Conservation (phyloP, 768 basidiomycete genomes). For the Piloderma croceum region DNA sequence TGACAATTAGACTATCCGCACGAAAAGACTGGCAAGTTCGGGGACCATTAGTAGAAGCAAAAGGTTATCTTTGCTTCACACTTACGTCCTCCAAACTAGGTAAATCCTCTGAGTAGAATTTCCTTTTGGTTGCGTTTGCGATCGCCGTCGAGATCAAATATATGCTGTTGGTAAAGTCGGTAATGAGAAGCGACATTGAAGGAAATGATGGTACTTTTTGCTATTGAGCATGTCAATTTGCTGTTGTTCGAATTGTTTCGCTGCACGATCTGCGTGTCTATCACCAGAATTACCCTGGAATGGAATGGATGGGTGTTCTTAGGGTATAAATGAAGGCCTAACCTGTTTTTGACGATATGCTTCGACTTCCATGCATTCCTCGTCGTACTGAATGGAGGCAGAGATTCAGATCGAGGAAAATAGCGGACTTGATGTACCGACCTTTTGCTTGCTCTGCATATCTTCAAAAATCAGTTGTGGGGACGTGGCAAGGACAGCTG, state of each 20-base stretch:
- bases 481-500: conserved; percentile 11
- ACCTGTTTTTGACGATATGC: conserved; percentile 77
- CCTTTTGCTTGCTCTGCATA: conserved; percentile 59
- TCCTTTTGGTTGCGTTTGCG: conserved; percentile 63
- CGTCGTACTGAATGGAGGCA: conserved; percentile 57
- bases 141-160: conserved; percentile 68
- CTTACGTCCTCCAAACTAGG: conserved; percentile 69
- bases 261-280: conserved; percentile 66
- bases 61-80: conserved; percentile 12
- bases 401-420: conserved; percentile 5
- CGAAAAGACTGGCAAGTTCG: conserved; percentile 64
- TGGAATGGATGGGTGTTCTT: background rate
- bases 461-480: conserved; percentile 1
- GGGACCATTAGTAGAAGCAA: conserved; percentile 12
- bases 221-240: conserved; percentile 70
- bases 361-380: conserved; percentile 70
- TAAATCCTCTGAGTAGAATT: conserved; percentile 67
- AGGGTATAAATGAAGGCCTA: conserved; percentile 7
- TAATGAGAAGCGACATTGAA: conserved; percentile 1
- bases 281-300: conserved; percentile 61
- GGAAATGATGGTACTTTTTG: conserved; percentile 58
- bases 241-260: conserved; percentile 73
- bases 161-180: conserved; percentile 33
- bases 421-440: conserved; percentile 17
- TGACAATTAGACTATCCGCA: conserved; percentile 6